phyloP scores from a whole-genome alignment of 2,329 filamentous ascomycete species.

The Phaeosphaeriaceae sp. region DNA sequence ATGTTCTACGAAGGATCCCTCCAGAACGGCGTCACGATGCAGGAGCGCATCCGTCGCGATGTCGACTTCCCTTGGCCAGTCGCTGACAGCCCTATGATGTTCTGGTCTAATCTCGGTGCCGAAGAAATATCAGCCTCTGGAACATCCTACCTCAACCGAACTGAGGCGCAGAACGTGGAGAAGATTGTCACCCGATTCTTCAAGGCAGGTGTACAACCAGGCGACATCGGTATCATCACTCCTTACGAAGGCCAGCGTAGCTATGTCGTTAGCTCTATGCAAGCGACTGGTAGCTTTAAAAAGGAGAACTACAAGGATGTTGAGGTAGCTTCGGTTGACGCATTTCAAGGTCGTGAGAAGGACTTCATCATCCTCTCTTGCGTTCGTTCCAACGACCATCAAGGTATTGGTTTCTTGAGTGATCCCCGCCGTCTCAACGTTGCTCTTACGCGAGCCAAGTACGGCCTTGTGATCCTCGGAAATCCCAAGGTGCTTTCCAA shows the following conservation, averaged over 20 bases:
- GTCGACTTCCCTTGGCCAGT: conserved; percentile 99
- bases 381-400: conserved; percentile 97
- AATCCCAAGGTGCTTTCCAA: conserved; percentile 98
- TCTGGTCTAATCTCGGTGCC: conserved; percentile 97
- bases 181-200: conserved; percentile 99
- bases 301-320: conserved; percentile 99
- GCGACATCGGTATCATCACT: conserved; percentile 95
- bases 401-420: conserved; percentile 98
- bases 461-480: conserved; percentile 92
- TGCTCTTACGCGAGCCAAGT: conserved; percentile 94
- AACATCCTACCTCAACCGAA: conserved; percentile 97
- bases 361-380: conserved; percentile 98
- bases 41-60: conserved; percentile 85
- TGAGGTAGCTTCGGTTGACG: conserved; percentile 96
- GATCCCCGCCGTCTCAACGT: conserved; percentile 97
- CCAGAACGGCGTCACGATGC: conserved; percentile 93
- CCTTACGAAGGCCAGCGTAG: conserved; percentile 98
- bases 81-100: conserved; percentile 97
- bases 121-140: conserved; percentile 98
- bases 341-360: conserved; percentile 98
- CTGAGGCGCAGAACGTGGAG: conserved; percentile 95
- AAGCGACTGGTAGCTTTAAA: conserved; percentile 94
- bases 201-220: conserved; percentile 94
- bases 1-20: conserved; percentile 99
- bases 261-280: conserved; percentile 99